Percentiles rank a stretch among this genome's conserved stretches.
Evolutionary conservation across 2,329 filamentous ascomycete species (phyloP).

Genomic region (Aureobasidium vineae): DNA sequence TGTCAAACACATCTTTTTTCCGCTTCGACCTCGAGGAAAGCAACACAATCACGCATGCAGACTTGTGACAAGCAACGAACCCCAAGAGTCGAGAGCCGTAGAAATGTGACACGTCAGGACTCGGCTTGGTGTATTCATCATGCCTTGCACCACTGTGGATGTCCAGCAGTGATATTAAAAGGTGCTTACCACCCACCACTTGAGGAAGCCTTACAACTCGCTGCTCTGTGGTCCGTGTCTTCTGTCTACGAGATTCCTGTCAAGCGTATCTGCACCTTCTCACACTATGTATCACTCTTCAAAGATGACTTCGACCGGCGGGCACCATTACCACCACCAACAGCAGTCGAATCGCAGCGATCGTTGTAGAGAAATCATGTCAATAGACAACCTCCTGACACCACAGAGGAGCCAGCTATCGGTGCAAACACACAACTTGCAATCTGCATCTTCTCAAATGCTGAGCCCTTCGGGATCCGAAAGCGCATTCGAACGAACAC

Average conservation of each 20-base stretch:
- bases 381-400: slow-evolving; percentile 22
- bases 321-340: slow-evolving; percentile 18
- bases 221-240: not conserved
- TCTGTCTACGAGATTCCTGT: not conserved
- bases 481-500: slow-evolving; percentile 20
- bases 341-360: slow-evolving; percentile 16
- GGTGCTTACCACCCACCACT: slow-evolving; percentile 4
- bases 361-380: slow-evolving; percentile 25
- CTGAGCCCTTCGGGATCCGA: not conserved
- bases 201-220: not conserved
- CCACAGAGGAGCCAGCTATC: slow-evolving; percentile 15
- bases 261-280: not conserved
- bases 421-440: slow-evolving; percentile 1
- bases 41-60: slow-evolving; percentile 25
- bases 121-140: slow-evolving; percentile 22
- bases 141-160: slow-evolving; percentile 21
- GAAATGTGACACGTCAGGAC: slow-evolving; percentile 26
- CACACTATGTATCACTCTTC: slow-evolving; percentile 12
- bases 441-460: not conserved
- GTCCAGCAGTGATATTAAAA: slow-evolving; percentile 10
- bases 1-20: slow-evolving; percentile 24
- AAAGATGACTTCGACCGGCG: not conserved
- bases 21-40: slow-evolving; percentile 15
- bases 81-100: slow-evolving; percentile 17
- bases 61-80: slow-evolving; percentile 22